Evolutionary conservation across 2,329 filamentous ascomycete species (phyloP).

Genomic region (Alternaria burnsii): DNA sequence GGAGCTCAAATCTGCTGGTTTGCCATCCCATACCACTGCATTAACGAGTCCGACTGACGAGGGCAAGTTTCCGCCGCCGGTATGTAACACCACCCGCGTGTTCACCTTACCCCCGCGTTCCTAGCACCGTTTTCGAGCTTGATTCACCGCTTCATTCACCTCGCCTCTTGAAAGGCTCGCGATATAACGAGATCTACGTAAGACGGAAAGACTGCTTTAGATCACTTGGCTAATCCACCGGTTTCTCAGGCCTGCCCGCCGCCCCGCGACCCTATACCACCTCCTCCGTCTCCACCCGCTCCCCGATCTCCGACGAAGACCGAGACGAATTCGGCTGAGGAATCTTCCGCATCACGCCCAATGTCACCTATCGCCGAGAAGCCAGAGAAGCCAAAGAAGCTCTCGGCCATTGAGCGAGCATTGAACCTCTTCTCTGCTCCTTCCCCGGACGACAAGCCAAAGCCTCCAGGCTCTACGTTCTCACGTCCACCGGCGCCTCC

Average conservation of each 20-base stretch:
- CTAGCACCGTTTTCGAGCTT: conserved; percentile 10
- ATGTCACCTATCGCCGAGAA: conserved; percentile 27
- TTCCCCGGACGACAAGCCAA: conserved; percentile 1
- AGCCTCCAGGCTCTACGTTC: conserved; percentile 29
- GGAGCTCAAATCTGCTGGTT: conserved; percentile 50
- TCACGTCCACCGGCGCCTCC: conserved; percentile 40
- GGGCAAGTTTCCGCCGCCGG: conserved; percentile 49
- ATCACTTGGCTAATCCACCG: conserved; percentile 18
- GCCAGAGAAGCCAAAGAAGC: conserved; percentile 19
- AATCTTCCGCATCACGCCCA: conserved; percentile 18
- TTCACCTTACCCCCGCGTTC: conserved; percentile 16
- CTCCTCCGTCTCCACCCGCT: conserved; percentile 12
- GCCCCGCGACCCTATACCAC: conserved; percentile 15
- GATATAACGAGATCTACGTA: conserved; percentile 10
- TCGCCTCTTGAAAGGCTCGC: conserved; percentile 6
- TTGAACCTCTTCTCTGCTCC: conserved; percentile 21
- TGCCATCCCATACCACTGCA: conserved; percentile 47
- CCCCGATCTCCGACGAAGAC: conserved; percentile 22
- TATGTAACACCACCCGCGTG: conserved; percentile 26
- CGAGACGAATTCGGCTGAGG: conserved; percentile 26
- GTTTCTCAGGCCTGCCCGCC: conserved; percentile 22
- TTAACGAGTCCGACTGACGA: conserved; percentile 49
- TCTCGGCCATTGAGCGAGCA: conserved; percentile 28
- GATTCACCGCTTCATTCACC: conserved; percentile 9
- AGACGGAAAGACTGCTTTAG: conserved; percentile 8